Conservation (phyloP, 768 basidiomycete species). For the Suillus subalutaceus region DNA sequence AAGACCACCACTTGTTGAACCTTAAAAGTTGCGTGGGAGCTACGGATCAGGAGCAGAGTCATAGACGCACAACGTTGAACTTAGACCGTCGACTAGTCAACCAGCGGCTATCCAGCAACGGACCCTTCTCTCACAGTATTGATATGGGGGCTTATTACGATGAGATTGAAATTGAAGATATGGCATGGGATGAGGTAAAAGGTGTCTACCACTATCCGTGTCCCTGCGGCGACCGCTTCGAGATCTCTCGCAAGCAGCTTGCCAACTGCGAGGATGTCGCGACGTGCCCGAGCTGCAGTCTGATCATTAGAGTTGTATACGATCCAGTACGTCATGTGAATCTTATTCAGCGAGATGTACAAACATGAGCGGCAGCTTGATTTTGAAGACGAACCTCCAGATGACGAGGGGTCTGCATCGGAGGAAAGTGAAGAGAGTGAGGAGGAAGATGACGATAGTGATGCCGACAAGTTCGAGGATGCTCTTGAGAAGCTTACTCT, state of each 20-base stretch:
- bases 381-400: conserved; percentile 76
- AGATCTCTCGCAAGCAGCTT: conserved; percentile 86
- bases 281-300: conserved; percentile 93
- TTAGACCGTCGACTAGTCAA: background rate
- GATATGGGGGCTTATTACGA: conserved; percentile 89
- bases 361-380: conserved; percentile 58
- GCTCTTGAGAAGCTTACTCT: conserved; percentile 62
- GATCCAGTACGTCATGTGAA: conserved; percentile 74
- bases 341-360: background rate
- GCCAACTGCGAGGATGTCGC: conserved; percentile 92
- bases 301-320: conserved; percentile 90
- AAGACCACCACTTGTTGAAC: background rate
- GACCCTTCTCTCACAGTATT: background rate
- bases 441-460: conserved; percentile 39
- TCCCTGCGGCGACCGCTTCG: conserved; percentile 97
- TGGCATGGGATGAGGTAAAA: conserved; percentile 85
- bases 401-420: conserved; percentile 40
- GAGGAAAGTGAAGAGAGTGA: conserved; percentile 42
- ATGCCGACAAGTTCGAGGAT: conserved; percentile 59
- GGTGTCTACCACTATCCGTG: conserved; percentile 94
- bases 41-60: background rate
- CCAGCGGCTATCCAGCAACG: background rate
- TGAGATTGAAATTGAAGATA: conserved; percentile 97
- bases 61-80: background rate
- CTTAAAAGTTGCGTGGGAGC: background rate